Conservation (phyloP, 441 rosid species). For the Erodium trifolium region DNA sequence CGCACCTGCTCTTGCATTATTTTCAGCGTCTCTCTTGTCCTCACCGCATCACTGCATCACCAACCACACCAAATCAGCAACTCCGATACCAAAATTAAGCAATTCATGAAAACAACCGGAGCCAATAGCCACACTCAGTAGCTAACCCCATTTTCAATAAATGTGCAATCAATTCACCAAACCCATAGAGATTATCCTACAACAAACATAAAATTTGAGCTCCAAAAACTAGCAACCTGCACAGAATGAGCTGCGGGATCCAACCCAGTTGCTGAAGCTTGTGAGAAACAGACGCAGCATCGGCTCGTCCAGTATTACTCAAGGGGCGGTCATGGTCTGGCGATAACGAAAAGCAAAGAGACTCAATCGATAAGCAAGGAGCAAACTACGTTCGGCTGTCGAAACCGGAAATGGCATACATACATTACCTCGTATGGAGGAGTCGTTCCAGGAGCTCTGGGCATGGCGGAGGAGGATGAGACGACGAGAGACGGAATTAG, state of each 20-base stretch:
- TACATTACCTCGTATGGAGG: constrained; percentile 51
- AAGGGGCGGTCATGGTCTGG: constrained; percentile 90
- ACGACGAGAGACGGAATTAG: constrained; percentile 50
- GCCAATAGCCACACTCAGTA: background rate
- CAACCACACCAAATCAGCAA: background rate
- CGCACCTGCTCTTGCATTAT: constrained; percentile 73
- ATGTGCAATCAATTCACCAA: background rate
- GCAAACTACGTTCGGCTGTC: background rate
- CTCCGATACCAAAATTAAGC: background rate
- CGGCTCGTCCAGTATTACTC: constrained; percentile 49
- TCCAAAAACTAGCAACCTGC: constrained; percentile 33
- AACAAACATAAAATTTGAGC: background rate
- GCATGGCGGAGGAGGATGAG: constrained; percentile 94
- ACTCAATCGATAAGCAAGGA: background rate
- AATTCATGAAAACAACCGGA: constrained; percentile 7
- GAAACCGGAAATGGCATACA: too few relatives aligned
- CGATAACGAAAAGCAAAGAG: background rate
- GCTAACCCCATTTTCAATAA: background rate
- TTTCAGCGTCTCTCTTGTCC: constrained; percentile 64
- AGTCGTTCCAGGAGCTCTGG: constrained; percentile 68
- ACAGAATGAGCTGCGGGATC: constrained; percentile 80
- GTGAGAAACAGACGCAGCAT: constrained; percentile 54
- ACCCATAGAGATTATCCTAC: background rate
- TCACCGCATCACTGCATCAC: constrained; percentile 59
- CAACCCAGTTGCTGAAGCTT: constrained; percentile 67